Conservation (phyloP, 2,329 filamentous ascomycete species). For the Aurifilum marmelostoma region DNA sequence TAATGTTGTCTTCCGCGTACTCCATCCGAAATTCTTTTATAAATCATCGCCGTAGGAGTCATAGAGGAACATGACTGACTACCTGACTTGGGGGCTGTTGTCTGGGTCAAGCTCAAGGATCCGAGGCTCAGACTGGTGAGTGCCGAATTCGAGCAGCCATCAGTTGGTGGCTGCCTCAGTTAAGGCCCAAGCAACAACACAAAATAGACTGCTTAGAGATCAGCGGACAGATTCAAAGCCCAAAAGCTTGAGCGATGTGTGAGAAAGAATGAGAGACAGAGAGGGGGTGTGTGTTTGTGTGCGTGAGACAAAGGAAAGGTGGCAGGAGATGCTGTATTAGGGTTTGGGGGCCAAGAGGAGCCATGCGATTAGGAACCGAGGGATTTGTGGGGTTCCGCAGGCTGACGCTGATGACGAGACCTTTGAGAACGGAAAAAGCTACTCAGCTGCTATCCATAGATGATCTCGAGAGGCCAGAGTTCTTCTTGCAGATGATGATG, state of each 20-base stretch:
- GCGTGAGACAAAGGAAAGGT: background rate
- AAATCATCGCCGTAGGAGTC: background rate
- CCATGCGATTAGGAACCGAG: constrained; percentile 22
- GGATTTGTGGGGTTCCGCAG: constrained; percentile 23
- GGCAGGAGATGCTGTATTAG: background rate
- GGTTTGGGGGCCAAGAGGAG: constrained; percentile 24
- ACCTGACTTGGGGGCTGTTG: constrained; percentile 16
- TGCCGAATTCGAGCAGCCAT: constrained; percentile 4
- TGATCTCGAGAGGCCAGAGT: background rate
- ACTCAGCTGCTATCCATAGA: constrained; percentile 18
- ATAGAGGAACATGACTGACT: constrained; percentile 1
- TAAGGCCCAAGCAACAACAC: background rate
- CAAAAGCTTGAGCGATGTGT: background rate
- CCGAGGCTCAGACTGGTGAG: background rate
- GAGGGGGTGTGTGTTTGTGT: too few species aligned
- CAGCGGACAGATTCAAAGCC: constrained; percentile 4
- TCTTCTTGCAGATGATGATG: background rate
- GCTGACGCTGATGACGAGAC: constrained; percentile 14
- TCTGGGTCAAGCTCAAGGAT: constrained; percentile 14
- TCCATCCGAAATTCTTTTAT: constrained; percentile 6
- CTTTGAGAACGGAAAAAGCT: constrained; percentile 10
- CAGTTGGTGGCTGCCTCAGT: background rate
- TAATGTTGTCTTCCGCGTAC: background rate
- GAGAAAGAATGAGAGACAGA: background rate
- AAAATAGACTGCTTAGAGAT: background rate